Evolutionary conservation across 1,284 basidiomycete genomes (phyloP).

Genomic region (Cryptococcus sp.): DNA sequence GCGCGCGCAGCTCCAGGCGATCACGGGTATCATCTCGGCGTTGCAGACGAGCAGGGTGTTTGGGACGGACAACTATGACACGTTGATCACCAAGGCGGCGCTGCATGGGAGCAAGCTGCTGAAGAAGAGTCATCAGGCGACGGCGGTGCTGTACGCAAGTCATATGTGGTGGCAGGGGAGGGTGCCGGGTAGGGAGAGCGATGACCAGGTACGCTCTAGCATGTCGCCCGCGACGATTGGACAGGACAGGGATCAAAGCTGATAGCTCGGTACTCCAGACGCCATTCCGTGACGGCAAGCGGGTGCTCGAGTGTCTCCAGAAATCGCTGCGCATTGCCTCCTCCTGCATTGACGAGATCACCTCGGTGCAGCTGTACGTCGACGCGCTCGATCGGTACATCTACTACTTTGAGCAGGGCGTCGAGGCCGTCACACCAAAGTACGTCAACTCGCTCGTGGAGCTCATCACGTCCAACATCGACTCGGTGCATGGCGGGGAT

Average conservation of each 20-base stretch:
- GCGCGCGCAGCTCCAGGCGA: constrained; percentile 85
- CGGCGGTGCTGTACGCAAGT: constrained; percentile 86
- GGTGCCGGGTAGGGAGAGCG: constrained; percentile 52
- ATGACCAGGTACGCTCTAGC: constrained; percentile 47
- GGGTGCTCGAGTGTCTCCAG: constrained; percentile 89
- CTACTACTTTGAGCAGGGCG: constrained; percentile 88
- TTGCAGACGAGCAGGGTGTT: constrained; percentile 81
- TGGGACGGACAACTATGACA: constrained; percentile 88
- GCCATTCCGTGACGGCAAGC: constrained; percentile 87
- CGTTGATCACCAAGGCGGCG: constrained; percentile 90
- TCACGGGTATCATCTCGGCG: constrained; percentile 84
- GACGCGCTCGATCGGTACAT: constrained; percentile 88
- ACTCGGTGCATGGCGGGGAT: constrained; percentile 75
- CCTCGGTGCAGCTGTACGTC: constrained; percentile 87
- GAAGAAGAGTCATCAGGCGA: constrained; percentile 95
- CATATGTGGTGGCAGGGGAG: constrained; percentile 95
- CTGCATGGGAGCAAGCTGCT: constrained; percentile 87
- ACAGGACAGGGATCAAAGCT: background rate
- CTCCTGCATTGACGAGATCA: constrained; percentile 88
- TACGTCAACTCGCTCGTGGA: constrained; percentile 92
- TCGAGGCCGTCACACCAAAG: constrained; percentile 85
- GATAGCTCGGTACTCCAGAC: constrained; percentile 55
- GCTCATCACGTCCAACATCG: constrained; percentile 84
- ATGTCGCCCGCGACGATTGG: too few relatives aligned
- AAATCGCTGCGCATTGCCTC: constrained; percentile 90